These are phyloP conservation scores for Fusarium dlaminii DNA, from an alignment of 2,329 filamentous ascomycete species.

Conservation along the genomic window DNA sequence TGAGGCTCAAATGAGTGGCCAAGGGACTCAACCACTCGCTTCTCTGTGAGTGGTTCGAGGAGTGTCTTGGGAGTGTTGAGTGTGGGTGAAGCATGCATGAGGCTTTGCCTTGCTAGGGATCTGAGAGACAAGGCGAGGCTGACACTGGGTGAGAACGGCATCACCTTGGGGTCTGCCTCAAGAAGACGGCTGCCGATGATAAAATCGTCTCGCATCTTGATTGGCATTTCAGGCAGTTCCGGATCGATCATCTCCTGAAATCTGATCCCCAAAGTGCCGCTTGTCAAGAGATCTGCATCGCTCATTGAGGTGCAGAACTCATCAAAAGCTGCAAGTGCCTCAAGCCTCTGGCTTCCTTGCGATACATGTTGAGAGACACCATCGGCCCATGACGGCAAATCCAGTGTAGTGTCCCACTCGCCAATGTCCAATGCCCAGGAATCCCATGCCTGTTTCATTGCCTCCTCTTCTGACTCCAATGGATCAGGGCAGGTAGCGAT, in stretches of 20 bases:
- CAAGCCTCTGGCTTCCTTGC: conserved; percentile 40
- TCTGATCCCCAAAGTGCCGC: conserved; percentile 55
- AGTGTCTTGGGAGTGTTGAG: neutral
- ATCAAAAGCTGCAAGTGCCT: conserved; percentile 61
- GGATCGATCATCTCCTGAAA: conserved; percentile 67
- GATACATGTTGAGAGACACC: conserved; percentile 25
- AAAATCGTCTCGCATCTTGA: conserved; percentile 60
- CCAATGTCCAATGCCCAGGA: conserved; percentile 73
- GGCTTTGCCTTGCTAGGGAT: conserved; percentile 42
- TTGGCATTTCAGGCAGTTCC: conserved; percentile 65
- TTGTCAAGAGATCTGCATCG: conserved; percentile 69
- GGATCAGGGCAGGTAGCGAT: conserved; percentile 48
- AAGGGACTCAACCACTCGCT: conserved; percentile 49
- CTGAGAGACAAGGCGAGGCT: conserved; percentile 44
- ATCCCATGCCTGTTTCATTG: conserved; percentile 71
- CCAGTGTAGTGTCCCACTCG: conserved; percentile 61
- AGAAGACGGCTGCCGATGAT: conserved; percentile 59
- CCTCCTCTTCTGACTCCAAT: conserved; percentile 66
- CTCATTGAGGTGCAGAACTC: conserved; percentile 69
- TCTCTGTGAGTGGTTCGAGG: conserved; percentile 47
- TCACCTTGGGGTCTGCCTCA: conserved; percentile 52
- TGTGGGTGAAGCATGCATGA: conserved; percentile 14
- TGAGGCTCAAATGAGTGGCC: conserved; percentile 48
- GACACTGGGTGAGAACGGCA: conserved; percentile 43
- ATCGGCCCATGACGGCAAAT: conserved; percentile 52